Evolutionary conservation across 768 basidiomycete species (phyloP).

Genomic region (Pleurotus cornucopiae): DNA sequence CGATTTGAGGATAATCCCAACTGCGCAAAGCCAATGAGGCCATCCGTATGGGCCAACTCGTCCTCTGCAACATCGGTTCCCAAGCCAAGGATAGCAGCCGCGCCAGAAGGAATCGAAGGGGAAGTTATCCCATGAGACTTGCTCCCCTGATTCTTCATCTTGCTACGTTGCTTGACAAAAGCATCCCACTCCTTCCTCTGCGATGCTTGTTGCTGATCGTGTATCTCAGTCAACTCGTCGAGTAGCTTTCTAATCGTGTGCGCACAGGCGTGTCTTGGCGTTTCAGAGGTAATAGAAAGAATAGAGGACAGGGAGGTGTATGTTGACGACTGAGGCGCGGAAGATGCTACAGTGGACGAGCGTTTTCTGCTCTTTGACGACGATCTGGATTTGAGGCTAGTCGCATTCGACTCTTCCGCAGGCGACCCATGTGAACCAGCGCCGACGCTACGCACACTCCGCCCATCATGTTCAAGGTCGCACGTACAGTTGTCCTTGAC

Average conservation of each 20-base stretch:
- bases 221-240: slow-evolving; percentile 71
- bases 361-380: slow-evolving; percentile 49
- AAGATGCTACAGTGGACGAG: slow-evolving; percentile 29
- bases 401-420: slow-evolving; percentile 7
- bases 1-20: slow-evolving; percentile 74
- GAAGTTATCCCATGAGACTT: slow-evolving; percentile 15
- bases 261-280: slow-evolving; percentile 72
- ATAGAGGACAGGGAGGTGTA: slow-evolving; percentile 43
- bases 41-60: slow-evolving; percentile 77
- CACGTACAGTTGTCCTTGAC: slow-evolving; percentile 44
- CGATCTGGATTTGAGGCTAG: slow-evolving; percentile 22
- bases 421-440: slow-evolving; percentile 8
- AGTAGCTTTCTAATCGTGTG: slow-evolving; percentile 74
- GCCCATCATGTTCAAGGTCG: slow-evolving; percentile 27
- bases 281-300: slow-evolving; percentile 54
- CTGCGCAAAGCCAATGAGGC: slow-evolving; percentile 87
- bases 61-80: slow-evolving; percentile 63
- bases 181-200: slow-evolving; percentile 84
- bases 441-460: slow-evolving; percentile 12
- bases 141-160: slow-evolving; percentile 33
- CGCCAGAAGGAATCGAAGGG: slow-evolving; percentile 25
- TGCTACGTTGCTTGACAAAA: slow-evolving; percentile 71
- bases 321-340: slow-evolving; percentile 15
- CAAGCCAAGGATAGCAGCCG: slow-evolving; percentile 66
- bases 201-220: slow-evolving; percentile 70